Evolutionary conservation across 2,329 filamentous ascomycete species (phyloP).

Genomic region (Fusarium goolgardi): DNA sequence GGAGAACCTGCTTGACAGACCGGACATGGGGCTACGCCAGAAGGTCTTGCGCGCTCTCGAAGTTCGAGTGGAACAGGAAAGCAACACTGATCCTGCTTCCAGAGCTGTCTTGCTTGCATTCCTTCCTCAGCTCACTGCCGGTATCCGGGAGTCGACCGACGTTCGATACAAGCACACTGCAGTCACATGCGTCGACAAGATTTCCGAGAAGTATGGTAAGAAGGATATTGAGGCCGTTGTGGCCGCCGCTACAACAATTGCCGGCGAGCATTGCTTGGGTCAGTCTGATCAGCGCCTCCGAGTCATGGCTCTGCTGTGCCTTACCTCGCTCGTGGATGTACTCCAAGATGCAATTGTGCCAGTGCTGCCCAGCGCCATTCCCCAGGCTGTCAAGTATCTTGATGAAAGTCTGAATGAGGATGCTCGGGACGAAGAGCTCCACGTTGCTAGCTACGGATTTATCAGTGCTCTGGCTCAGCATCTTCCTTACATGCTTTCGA

Average conservation of each 20-base stretch:
- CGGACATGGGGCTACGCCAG: constrained; percentile 79
- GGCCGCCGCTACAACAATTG: constrained; percentile 79
- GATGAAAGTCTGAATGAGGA: constrained; percentile 67
- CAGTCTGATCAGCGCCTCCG: constrained; percentile 78
- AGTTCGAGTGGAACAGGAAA: constrained; percentile 78
- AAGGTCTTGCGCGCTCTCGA: constrained; percentile 86
- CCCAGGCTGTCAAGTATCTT: constrained; percentile 77
- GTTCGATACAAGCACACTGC: constrained; percentile 84
- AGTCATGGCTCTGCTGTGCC: constrained; percentile 86
- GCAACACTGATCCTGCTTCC: constrained; percentile 74
- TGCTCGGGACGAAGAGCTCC: constrained; percentile 70
- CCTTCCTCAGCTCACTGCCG: constrained; percentile 79
- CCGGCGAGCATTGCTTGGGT: constrained; percentile 79
- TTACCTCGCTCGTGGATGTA: constrained; percentile 90
- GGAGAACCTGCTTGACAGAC: constrained; percentile 80
- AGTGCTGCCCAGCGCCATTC: constrained; percentile 80
- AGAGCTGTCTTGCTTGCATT: constrained; percentile 80
- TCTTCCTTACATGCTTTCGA: constrained; percentile 89
- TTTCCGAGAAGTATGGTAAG: constrained; percentile 94
- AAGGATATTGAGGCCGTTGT: constrained; percentile 84
- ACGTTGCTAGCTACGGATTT: constrained; percentile 85
- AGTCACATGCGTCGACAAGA: constrained; percentile 90
- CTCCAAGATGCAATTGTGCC: constrained; percentile 87
- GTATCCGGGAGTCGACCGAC: constrained; percentile 78
- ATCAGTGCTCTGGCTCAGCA: constrained; percentile 83